Evolutionary conservation across 257 asterid species (phyloP).

Genomic region (Rauvolfia tetraphylla): DNA sequence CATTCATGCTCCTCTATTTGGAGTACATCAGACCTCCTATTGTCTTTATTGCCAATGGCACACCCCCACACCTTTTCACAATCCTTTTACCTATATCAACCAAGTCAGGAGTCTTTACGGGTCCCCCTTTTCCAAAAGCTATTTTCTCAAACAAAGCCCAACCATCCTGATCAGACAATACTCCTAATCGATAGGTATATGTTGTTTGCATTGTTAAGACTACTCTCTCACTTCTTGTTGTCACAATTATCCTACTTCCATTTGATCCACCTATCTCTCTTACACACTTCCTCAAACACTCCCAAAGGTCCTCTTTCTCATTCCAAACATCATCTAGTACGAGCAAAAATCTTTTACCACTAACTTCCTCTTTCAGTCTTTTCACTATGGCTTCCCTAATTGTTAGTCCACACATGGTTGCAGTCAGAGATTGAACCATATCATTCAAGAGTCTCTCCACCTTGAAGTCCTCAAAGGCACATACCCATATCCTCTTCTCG

Average conservation of each 20-base stretch:
- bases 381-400: constrained; percentile 17
- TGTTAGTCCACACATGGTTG: neutral
- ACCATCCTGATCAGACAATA: neutral
- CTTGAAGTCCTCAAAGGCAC: neutral
- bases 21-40: neutral
- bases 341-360: constrained; percentile 14
- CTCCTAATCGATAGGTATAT: neutral
- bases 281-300: neutral
- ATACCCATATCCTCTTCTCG: constrained; percentile 20
- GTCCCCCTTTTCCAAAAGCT: neutral
- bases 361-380: constrained; percentile 1
- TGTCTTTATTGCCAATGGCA: neutral
- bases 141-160: neutral
- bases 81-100: neutral
- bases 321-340: constrained; percentile 10
- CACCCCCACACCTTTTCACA: neutral
- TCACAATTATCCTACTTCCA: neutral
- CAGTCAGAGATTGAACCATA: neutral
- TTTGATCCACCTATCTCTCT: neutral
- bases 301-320: neutral
- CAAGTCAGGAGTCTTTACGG: neutral
- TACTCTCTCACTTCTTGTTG: neutral
- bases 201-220: neutral
- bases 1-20: neutral
- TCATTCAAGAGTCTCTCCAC: neutral